Percentiles rank a stretch among this genome's conserved stretches.
phyloP scores from a whole-genome alignment of 768 basidiomycete genomes.

The Gelatoporia subvermispora region DNA sequence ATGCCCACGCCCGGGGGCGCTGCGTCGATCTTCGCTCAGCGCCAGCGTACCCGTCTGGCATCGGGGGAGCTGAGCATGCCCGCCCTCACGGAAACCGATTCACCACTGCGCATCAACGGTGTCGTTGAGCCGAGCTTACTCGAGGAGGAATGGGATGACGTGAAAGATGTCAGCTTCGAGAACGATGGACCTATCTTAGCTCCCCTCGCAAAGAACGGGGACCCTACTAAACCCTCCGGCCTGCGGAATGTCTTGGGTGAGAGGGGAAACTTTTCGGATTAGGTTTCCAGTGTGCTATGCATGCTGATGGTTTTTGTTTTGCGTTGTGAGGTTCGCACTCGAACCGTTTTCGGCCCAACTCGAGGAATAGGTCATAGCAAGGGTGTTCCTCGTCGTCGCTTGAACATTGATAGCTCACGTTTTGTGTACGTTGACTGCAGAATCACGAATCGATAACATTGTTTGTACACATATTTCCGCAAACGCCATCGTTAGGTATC shows the following conservation, averaged over 20 bases:
- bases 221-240: too few species aligned
- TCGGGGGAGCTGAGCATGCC: conserved; percentile 24
- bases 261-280: too few species aligned
- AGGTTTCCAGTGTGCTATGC: too few species aligned
- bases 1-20: conserved; percentile 52
- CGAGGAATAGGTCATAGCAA: background rate
- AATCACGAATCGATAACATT: background rate
- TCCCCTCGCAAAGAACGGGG: conserved; percentile 18
- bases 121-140: conserved; percentile 28
- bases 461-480: background rate
- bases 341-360: too few species aligned
- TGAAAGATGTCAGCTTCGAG: conserved; percentile 30
- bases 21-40: conserved; percentile 42
- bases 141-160: conserved; percentile 30
- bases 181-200: conserved; percentile 13
- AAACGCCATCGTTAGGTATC: background rate
- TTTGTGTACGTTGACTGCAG: background rate
- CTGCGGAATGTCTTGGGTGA: too few species aligned
- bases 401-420: background rate
- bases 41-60: conserved; percentile 32
- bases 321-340: too few species aligned
- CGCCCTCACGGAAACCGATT: conserved; percentile 35
- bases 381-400: background rate
- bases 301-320: too few species aligned
- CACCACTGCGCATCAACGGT: conserved; percentile 49